Evolutionary conservation across 176 grass and related monocot genomes (phyloP).

Genomic region (Aegilops tauschii): DNA sequence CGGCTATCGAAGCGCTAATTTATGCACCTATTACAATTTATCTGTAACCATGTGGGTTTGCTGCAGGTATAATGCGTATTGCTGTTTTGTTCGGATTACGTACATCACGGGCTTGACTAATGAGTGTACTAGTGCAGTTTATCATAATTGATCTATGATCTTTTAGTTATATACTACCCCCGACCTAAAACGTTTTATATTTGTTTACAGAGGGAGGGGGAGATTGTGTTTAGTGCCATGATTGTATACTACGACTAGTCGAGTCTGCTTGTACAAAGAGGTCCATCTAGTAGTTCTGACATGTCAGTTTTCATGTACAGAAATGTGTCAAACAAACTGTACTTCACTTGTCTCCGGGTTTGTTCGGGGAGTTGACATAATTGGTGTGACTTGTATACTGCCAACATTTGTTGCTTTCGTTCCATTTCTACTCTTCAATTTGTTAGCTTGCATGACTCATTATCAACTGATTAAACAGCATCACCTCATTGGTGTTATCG

Average conservation of each 20-base stretch:
- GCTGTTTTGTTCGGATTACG: background rate
- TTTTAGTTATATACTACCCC: slow-evolving; percentile 27
- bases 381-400: background rate
- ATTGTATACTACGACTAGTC: background rate
- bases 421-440: background rate
- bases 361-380: background rate
- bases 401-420: background rate
- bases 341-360: background rate
- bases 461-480: background rate
- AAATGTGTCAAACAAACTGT: background rate
- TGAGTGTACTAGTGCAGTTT: background rate
- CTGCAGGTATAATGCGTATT: slow-evolving; percentile 30
- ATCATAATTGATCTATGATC: background rate
- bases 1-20: slow-evolving; percentile 47
- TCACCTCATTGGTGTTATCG: background rate
- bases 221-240: background rate
- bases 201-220: no score
- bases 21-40: background rate
- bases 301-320: slow-evolving; percentile 17
- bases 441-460: background rate
- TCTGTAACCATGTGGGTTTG: background rate
- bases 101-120: slow-evolving; percentile 2
- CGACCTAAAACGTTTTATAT: no score
- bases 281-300: background rate
- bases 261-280: slow-evolving; percentile 32